Conservation (phyloP, 2,329 filamentous ascomycete species). For the Pseudogymnoascus sp. region DNA sequence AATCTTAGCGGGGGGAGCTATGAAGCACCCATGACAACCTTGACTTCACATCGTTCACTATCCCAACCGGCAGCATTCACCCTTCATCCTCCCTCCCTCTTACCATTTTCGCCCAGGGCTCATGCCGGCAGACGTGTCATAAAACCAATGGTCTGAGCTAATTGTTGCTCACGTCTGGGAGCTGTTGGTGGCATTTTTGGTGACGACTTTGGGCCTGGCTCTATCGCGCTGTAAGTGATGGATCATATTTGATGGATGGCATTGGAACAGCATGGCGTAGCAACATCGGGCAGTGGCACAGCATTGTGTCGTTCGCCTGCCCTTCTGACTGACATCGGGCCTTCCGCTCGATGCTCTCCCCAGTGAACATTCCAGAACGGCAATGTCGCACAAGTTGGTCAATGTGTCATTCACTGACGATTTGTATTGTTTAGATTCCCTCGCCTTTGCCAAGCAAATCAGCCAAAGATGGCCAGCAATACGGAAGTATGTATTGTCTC, state of each 20-base stretch:
- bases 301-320: background rate
- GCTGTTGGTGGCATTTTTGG: constrained; percentile 1
- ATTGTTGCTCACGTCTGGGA: background rate
- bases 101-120: background rate
- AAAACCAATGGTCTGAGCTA: constrained; percentile 7
- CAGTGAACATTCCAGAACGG: constrained; percentile 7
- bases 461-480: constrained; percentile 8
- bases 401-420: constrained; percentile 6
- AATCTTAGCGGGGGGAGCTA: constrained; percentile 1
- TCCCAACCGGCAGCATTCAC: background rate
- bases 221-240: constrained; percentile 1
- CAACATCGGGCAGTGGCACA: background rate
- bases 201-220: background rate
- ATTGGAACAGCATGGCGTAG: background rate
- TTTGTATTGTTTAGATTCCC: constrained; percentile 5
- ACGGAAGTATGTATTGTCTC: constrained; percentile 4
- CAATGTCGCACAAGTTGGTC: background rate
- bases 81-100: background rate
- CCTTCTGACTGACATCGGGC: background rate
- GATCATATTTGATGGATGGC: background rate
- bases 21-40: constrained; percentile 2
- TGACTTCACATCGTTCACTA: constrained; percentile 4
- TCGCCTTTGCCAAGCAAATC: background rate
- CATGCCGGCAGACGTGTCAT: constrained; percentile 1
- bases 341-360: background rate